These are phyloP conservation scores for Penicillium psychrofluorescens DNA, from an alignment of 495 filamentous ascomycete genomes.

Conservation along the genomic window DNA sequence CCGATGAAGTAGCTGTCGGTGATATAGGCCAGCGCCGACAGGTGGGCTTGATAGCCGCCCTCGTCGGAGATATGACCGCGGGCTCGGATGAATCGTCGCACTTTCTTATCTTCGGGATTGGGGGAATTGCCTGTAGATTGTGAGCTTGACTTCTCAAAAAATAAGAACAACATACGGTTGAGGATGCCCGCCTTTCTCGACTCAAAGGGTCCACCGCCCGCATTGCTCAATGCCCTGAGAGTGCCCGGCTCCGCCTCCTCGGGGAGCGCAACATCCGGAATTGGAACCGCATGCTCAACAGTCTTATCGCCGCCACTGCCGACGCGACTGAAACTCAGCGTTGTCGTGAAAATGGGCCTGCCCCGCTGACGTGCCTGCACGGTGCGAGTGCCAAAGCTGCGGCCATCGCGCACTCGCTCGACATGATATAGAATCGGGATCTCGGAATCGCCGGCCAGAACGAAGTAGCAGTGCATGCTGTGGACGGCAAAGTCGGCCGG, in stretches of 20 bases:
- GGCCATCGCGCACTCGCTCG: conserved; percentile 84
- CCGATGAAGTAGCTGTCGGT: conserved; percentile 89
- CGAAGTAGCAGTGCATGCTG: conserved; percentile 98
- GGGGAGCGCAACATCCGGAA: conserved; percentile 23
- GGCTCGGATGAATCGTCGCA: conserved; percentile 73
- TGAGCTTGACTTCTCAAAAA: background rate
- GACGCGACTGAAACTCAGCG: conserved; percentile 75
- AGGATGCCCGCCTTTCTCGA: conserved; percentile 31
- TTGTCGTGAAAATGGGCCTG: conserved; percentile 90
- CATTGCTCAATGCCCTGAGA: conserved; percentile 18
- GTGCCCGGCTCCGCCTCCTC: conserved; percentile 13
- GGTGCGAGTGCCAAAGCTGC: conserved; percentile 85
- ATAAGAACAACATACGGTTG: conserved; percentile 28
- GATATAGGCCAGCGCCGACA: conserved; percentile 86
- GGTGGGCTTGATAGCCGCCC: conserved; percentile 73
- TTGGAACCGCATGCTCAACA: conserved; percentile 38
- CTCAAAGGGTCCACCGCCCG: conserved; percentile 35
- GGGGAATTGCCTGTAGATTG: conserved; percentile 25
- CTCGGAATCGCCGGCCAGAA: conserved; percentile 76
- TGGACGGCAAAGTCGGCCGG: conserved; percentile 73
- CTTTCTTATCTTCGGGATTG: conserved; percentile 56
- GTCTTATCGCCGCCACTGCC: conserved; percentile 55
- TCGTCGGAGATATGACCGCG: conserved; percentile 61
- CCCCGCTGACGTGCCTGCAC: conserved; percentile 89
- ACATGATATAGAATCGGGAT: conserved; percentile 91